Evolutionary conservation across 1,284 basidiomycete species (phyloP), one percentile per base, ranked within the genome.

Genomic region (Cryptococcus hybrid): DNA sequence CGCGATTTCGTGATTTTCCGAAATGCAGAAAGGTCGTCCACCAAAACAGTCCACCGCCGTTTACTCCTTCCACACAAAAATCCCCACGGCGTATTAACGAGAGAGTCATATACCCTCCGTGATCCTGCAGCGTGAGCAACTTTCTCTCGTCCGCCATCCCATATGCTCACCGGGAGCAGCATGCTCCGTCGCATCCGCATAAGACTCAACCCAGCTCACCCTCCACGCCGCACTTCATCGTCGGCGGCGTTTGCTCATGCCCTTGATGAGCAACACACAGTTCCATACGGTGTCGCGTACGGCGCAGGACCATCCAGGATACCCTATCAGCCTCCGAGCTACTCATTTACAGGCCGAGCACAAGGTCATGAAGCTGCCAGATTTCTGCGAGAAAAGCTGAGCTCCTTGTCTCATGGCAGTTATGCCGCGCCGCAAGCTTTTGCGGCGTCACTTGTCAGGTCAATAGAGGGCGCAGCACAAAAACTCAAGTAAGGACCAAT

Each of bases 241-340:
- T 62, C 62, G 7, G 52, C 64, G 3, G 51, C 57, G 36, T 15
- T 47, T 7, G 13, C 39, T 15, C 24, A 24, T 24, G 51, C 54
- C 37, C 42, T 46, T 47, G 52, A 53, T 7, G 37, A 47, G 38
- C 54, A 57, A n/a, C 13, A 38, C 37, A 24, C 24, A 24, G 24
- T 24, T 24, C 69, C 65, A 2, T 74, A 65, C 40, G 72, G 72
- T 0, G 57, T 60, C 13, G 67, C 58, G 11, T 74, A 71, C 45
- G 72, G 72, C 4, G 67, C 72, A 24, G 70, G 72, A 5, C 72
- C 72, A 1, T 74, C 72, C 1, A 48, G 69, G 9, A 30, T 70
- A 6, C 70, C 72, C 4, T 74, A 74, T 51, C 47, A 59, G 48
- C 58, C 64, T 12, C 56, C 51, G 3, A 3, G 8, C 18, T 11